These are phyloP conservation scores for Cucumis melo DNA, from an alignment of 306 rosid species.

Conservation along the genomic window DNA sequence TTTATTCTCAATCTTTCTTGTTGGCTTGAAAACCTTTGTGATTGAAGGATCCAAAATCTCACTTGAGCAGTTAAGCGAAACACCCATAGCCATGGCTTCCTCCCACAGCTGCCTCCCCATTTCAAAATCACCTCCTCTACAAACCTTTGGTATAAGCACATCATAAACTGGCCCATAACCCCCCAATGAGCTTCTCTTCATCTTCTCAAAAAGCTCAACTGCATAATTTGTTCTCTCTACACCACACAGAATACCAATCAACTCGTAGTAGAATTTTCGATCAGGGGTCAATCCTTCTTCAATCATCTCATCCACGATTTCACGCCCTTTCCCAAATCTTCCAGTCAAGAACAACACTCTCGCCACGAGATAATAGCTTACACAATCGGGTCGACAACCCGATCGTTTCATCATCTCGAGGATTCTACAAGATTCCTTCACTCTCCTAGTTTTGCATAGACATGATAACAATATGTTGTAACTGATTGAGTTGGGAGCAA, in stretches of 20 bases:
- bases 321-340: conserved; percentile 69
- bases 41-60: conserved; percentile 65
- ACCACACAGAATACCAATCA: conserved; percentile 72
- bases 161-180: conserved; percentile 78
- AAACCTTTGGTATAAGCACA: conserved; percentile 66
- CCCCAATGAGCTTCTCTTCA: conserved; percentile 58
- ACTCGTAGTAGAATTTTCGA: conserved; percentile 56
- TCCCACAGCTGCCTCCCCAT: conserved; percentile 75
- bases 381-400: conserved; percentile 53
- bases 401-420: conserved; percentile 46
- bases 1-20: conserved; percentile 24
- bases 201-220: conserved; percentile 55
- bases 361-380: conserved; percentile 56
- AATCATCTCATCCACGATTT: conserved; percentile 59
- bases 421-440: conserved; percentile 53
- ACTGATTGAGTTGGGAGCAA: conserved; percentile 42
- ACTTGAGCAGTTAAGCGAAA: conserved; percentile 41
- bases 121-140: conserved; percentile 55
- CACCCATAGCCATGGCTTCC: conserved; percentile 51
- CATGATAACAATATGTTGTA: conserved; percentile 64
- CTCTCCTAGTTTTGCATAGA: conserved; percentile 63
- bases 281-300: conserved; percentile 41
- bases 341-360: conserved; percentile 53
- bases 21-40: conserved; percentile 53
- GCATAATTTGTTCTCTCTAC: conserved; percentile 62